A percentile compares a stretch with the other conserved stretches of the same genome.
phyloP scores from a whole-genome alignment of 495 filamentous ascomycete species.

The Xylaria grammica region DNA sequence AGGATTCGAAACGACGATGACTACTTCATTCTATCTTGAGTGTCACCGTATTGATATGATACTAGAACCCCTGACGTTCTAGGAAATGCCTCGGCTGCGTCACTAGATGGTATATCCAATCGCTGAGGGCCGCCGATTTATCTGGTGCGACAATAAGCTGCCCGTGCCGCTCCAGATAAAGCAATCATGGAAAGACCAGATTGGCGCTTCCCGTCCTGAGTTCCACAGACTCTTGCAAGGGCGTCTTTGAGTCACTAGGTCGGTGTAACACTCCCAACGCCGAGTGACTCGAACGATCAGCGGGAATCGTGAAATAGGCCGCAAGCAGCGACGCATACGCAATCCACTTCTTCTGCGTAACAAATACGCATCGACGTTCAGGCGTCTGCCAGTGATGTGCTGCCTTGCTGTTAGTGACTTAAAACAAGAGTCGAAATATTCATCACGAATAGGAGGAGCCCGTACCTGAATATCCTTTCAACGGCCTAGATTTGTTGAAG shows the following conservation, averaged over 20 bases:
- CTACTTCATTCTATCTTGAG: constrained; percentile 52
- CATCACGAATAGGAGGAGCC: no score
- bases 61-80: constrained; percentile 50
- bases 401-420: neutral
- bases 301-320: neutral
- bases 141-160: constrained; percentile 25
- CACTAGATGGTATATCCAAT: constrained; percentile 57
- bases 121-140: constrained; percentile 55
- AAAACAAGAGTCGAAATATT: neutral
- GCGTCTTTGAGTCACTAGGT: neutral
- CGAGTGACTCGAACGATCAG: neutral
- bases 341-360: neutral
- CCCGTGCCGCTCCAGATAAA: neutral
- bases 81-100: constrained; percentile 61
- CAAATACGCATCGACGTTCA: neutral
- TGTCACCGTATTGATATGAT: constrained; percentile 59
- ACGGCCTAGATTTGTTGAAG: no score
- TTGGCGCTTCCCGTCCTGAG: neutral
- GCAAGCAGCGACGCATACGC: neutral
- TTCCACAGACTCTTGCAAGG: neutral
- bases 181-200: neutral
- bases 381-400: neutral
- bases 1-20: constrained; percentile 63
- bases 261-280: no score
- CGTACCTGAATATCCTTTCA: no score